Evolutionary conservation across 2,329 filamentous ascomycete genomes (phyloP), one percentile per base, ranked within the genome.

Genomic region (Ceratocystis cubensis): DNA sequence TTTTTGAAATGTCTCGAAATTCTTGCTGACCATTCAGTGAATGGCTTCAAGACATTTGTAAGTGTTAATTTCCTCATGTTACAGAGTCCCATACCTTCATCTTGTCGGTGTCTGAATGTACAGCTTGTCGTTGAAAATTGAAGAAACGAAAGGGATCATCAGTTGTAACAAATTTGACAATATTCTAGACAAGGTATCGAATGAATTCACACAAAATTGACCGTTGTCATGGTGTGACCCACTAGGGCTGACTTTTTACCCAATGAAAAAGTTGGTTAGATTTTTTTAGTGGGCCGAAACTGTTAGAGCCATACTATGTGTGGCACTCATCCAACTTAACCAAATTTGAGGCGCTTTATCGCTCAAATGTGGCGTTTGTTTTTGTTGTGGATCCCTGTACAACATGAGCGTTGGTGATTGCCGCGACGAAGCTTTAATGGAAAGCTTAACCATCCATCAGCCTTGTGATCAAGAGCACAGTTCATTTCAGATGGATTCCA

Each of bases 21-120:
- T 15, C 3, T 41, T 15, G 37, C 13, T 15, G 3, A 5, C 10
- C 37, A 15, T 41, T 4, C 37, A 15, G 13, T 1, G 10, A 41
- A 41, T 41, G 37, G 13, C 37, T 41, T 41, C 10, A 41, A 41
- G 8, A 13, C 10, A 13, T 4, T 41, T 13, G 13, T 0, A 15
- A 13, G 37, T 13, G 3, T 0, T 41, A 15, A 10, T 41, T 3
- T 41, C 4, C 10, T 4, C 22, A 22, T 63, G 45, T 56, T 7
- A 2, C n/a, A 25, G 46, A n/a, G 17, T 61, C 57, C 45, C 66
- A 37, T 67, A 67, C 66, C 66, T 68, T 68, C 67, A 68, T 68
- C 62, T 68, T 68, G 64, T 53, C 59, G 61, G 61, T 68, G 64
- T 68, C 67, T 68, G 67, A 53, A 48, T 66, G 61, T 68, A 68